Evolutionary conservation across 2,329 filamentous ascomycete genomes (phyloP), one percentile per base, ranked within the genome.

Genomic region (Phialophora expanda): DNA sequence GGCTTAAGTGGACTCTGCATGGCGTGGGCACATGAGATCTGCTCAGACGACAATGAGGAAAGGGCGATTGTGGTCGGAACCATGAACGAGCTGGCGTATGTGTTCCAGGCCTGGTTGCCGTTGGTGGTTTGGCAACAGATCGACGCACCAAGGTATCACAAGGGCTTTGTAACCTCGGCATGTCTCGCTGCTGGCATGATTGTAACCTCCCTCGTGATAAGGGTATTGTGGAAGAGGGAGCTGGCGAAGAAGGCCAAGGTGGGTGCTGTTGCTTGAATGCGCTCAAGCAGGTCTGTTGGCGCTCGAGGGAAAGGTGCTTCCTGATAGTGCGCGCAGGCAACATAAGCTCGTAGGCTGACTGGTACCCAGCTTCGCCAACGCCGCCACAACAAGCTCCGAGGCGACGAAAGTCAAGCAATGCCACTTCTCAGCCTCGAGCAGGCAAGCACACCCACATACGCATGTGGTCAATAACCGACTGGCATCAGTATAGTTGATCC

Each of bases 81-180:
- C 17, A 90, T 90, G 86, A 91, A 90, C 66, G 84, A 89, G 73
- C 84, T 90, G 78, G 88, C 87, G 0, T 90, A 90, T 66, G 87
- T 90, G 1, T 76, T 91, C 51, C 87, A 90, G 72, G 86, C 88
- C 0, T 91, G 88, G 88, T 74, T 91, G 50, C 89, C 89, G 6
- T 50, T 72, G 32, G 48, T 72, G 7, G 62, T 72, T n/a, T 90
- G 87, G 88, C 84, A 87, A 76, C 85, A 88, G 72, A 80, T 87
- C 0, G 86, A 89, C 64, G 85, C 83, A 0, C 87, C 88, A 0
- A 69, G 78, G 51, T 90, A 89, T 44, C 73, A 69, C 0, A 89
- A 89, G 70, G 88, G 87, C 0, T 89, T 84, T 58, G 80, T 86
- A 9, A 87, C 86, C 0, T 82, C 83, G 68, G 76, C 84, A 4